Evolutionary conservation across 2,329 filamentous ascomycete species (phyloP).

Genomic region (Claviceps sp.): DNA sequence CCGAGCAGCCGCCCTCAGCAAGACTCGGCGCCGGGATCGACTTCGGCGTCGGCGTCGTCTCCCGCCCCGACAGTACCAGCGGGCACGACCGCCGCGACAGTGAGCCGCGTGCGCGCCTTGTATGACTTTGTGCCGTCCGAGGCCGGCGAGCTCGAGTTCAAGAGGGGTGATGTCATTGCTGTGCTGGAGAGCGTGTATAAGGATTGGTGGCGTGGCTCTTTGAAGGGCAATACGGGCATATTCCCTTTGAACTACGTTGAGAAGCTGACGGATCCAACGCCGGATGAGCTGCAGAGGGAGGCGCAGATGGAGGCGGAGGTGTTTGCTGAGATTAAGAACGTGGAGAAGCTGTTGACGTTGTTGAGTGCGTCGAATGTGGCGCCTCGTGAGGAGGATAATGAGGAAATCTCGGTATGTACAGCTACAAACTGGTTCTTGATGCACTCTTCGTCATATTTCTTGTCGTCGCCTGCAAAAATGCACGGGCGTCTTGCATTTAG

Average conservation of each 20-base stretch:
- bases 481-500: too few species aligned
- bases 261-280: slow-evolving; percentile 87
- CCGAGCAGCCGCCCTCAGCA: slow-evolving; percentile 27
- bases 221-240: slow-evolving; percentile 90
- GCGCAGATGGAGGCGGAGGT: slow-evolving; percentile 81
- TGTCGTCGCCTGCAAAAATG: too few species aligned
- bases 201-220: slow-evolving; percentile 97
- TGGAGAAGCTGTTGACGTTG: slow-evolving; percentile 65
- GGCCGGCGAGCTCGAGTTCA: slow-evolving; percentile 86
- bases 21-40: slow-evolving; percentile 18
- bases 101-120: slow-evolving; percentile 82
- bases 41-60: slow-evolving; percentile 17
- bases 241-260: slow-evolving; percentile 98
- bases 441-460: too few species aligned
- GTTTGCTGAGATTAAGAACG: slow-evolving; percentile 51
- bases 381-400: slow-evolving; percentile 78
- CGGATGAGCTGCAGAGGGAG: slow-evolving; percentile 86
- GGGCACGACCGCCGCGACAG: slow-evolving; percentile 89
- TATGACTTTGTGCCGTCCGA: slow-evolving; percentile 94
- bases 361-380: slow-evolving; percentile 76
- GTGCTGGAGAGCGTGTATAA: slow-evolving; percentile 97
- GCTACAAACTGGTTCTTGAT: too few species aligned
- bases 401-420: slow-evolving; percentile 73
- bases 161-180: slow-evolving; percentile 92
- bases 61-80: slow-evolving; percentile 46